Percentiles rank a stretch among this genome's conserved stretches.
phyloP scores from a whole-genome alignment of 495 filamentous ascomycete genomes.

The Podospora comata region DNA sequence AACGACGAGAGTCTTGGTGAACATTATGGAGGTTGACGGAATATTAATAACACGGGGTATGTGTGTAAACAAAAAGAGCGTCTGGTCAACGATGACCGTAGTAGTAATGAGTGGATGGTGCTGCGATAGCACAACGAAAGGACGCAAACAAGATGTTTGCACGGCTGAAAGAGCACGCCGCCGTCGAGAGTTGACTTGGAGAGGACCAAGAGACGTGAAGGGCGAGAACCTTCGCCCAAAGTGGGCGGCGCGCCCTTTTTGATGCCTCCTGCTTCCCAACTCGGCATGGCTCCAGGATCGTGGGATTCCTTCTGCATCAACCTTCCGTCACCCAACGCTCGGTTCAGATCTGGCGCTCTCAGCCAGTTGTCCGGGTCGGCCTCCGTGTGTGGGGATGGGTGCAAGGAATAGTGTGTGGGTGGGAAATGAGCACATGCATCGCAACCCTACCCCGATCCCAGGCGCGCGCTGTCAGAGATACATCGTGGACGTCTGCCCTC shows the following conservation, averaged over 20 bases:
- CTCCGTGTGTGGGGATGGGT: neutral
- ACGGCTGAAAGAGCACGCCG: constrained; percentile 38
- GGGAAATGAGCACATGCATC: constrained; percentile 14
- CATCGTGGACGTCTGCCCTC: neutral
- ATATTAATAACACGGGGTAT: constrained; percentile 27
- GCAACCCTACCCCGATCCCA: constrained; percentile 3
- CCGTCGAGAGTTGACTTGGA: constrained; percentile 37
- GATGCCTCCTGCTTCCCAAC: constrained; percentile 3
- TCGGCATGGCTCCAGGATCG: constrained; percentile 3
- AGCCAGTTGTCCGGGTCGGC: constrained; percentile 1
- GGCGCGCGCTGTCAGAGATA: neutral
- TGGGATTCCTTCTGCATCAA: constrained; percentile 5
- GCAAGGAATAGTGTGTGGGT: constrained; percentile 1
- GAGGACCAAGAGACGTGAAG: constrained; percentile 20
- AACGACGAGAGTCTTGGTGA: constrained; percentile 34
- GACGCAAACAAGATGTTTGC: constrained; percentile 48
- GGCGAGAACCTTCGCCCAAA: constrained; percentile 13
- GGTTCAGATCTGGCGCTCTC: neutral
- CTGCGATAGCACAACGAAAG: constrained; percentile 40
- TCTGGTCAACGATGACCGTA: constrained; percentile 7
- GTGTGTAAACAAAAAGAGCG: constrained; percentile 19
- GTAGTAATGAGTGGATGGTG: constrained; percentile 9
- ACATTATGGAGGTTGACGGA: constrained; percentile 27
- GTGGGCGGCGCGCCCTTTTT: constrained; percentile 22
- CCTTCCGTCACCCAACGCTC: neutral